phyloP scores from a whole-genome alignment of 768 basidiomycete species.

The Tylopilus felleus region DNA sequence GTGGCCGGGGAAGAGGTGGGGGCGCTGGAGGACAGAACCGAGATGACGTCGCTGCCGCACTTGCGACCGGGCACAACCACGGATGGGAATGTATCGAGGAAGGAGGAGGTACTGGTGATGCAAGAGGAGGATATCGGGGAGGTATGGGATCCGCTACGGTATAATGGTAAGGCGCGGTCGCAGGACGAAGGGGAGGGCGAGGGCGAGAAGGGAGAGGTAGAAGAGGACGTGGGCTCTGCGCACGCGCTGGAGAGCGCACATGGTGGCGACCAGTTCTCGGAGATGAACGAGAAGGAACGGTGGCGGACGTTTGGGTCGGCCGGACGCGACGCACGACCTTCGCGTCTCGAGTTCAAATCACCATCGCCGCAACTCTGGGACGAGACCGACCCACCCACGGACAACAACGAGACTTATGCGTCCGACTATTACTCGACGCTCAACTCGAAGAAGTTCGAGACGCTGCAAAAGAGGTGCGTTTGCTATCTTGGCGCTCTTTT shows the following conservation, averaged over 20 bases:
- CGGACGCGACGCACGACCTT: constrained; percentile 38
- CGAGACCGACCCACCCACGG: constrained; percentile 45
- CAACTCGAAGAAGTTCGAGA: constrained; percentile 41
- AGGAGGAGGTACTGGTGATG: constrained; percentile 19
- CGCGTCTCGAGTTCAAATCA: constrained; percentile 48
- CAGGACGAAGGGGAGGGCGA: constrained; percentile 3
- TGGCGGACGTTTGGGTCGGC: constrained; percentile 21
- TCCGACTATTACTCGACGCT: constrained; percentile 43
- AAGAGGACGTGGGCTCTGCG: constrained; percentile 14
- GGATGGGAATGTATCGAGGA: constrained; percentile 9
- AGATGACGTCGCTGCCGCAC: constrained; percentile 31
- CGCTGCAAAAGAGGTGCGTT: constrained; percentile 45
- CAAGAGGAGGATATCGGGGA: constrained; percentile 26
- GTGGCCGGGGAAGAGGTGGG: neutral
- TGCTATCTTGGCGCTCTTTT: neutral
- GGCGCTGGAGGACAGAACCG: constrained; percentile 1
- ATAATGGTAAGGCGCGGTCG: constrained; percentile 8
- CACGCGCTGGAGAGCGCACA: constrained; percentile 12
- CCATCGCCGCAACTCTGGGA: constrained; percentile 71
- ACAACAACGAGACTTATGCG: constrained; percentile 31
- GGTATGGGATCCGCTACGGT: constrained; percentile 27
- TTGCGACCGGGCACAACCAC: constrained; percentile 28
- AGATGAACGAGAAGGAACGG: constrained; percentile 27
- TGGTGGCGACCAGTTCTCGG: constrained; percentile 6
- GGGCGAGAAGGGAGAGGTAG: constrained; percentile 3